Base-by-base conservation (phyloP, 1,284 basidiomycete genomes). In the Trichosporon faecale region DNA sequence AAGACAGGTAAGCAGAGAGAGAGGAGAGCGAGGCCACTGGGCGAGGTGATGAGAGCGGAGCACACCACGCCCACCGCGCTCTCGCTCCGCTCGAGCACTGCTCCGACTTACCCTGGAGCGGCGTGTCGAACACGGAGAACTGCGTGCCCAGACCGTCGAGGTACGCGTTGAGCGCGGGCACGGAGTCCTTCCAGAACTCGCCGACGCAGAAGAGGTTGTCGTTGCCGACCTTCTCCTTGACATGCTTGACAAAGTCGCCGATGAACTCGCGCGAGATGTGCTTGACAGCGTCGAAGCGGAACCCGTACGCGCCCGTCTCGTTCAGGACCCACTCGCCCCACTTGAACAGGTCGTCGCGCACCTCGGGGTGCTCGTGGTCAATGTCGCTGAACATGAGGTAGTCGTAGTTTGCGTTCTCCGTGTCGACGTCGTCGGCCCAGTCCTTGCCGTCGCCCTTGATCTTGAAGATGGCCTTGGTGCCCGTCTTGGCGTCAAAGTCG, bases 261-360 rank as follows among this genome's bases (percentile, higher is more conserved):
- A 88, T 86, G 75, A 88, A 88, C 0, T 76, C 77, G 66, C 73
- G 78, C 77, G 80, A 82, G 66, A 83, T 83, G 75, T 82, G 82
- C 79, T 95, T 95, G 77, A 94, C 91, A 12, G 94, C 94, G 76
- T 95, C 94, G 44, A 95, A 87, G 60, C 94, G 87, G 82, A 95
- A 94, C 2, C 94, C 94, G 31, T 86, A 85, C 11, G 89, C 91
- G 4, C 90, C 90, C 0, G 91, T 94, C 52, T 90, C 91, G 88
- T 94, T 77, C 71, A 87, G 74, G 21, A 87, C 77, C 88, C 88
- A 89, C 31, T 83, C 82, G 25, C 86, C 87, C 87, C 87, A 88
- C 29, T 85, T 81, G 66, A 85, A 77, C 65, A 83, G 72, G 52
- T 83, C 81, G 33, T 78, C 73, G 35, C 72, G 64, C 14, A 94